phyloP scores from a whole-genome alignment of 768 basidiomycete genomes.

The Lepiota brunneoincarnata region DNA sequence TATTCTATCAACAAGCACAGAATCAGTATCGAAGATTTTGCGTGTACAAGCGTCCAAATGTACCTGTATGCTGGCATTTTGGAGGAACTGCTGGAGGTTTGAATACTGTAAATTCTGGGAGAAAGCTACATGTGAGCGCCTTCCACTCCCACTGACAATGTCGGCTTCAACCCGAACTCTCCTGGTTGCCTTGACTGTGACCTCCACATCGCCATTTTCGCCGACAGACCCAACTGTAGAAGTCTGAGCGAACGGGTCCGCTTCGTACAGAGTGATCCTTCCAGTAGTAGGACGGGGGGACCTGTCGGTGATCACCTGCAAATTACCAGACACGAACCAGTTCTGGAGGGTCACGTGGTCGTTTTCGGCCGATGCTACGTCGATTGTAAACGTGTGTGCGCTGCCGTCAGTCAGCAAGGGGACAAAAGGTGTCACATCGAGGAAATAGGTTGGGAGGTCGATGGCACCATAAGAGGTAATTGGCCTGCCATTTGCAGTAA shows the following conservation, averaged over 20 bases:
- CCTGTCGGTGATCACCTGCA: conserved; percentile 68
- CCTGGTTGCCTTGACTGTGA: conserved; percentile 61
- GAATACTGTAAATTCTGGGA: conserved; percentile 58
- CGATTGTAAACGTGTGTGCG: conserved; percentile 69
- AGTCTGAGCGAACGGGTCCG: conserved; percentile 52
- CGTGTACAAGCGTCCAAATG: not conserved
- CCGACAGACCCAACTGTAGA: conserved; percentile 41
- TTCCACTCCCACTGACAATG: conserved; percentile 61
- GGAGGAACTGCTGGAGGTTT: conserved; percentile 60
- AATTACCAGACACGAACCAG: conserved; percentile 73
- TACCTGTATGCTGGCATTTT: conserved; percentile 43
- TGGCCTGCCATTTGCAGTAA: conserved; percentile 38
- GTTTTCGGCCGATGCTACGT: conserved; percentile 67
- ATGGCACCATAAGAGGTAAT: conserved; percentile 76
- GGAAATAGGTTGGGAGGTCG: conserved; percentile 73
- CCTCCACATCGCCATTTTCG: conserved; percentile 47
- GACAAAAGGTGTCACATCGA: conserved; percentile 78
- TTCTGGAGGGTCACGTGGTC: conserved; percentile 68
- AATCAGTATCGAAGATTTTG: not conserved
- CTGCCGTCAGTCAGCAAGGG: conserved; percentile 65
- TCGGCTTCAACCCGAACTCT: conserved; percentile 59
- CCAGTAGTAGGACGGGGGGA: conserved; percentile 66
- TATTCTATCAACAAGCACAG: conserved; percentile 26
- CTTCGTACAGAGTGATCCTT: conserved; percentile 57
- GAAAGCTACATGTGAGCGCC: conserved; percentile 52